Evolutionary conservation across 2,329 filamentous ascomycete genomes (phyloP).

Genomic region (Clathrospora elynae): DNA sequence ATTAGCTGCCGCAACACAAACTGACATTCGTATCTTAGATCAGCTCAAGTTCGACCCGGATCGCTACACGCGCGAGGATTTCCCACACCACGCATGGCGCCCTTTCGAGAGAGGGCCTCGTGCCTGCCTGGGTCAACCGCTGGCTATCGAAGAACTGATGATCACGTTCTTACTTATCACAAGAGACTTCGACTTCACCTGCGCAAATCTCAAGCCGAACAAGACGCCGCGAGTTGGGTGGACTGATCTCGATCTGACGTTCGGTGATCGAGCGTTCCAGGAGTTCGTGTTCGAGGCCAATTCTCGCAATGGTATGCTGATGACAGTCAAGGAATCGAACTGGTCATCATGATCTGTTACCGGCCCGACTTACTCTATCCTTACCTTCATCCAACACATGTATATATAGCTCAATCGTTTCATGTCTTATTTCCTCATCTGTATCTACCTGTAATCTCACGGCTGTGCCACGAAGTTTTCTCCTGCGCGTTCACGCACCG

Average conservation of each 20-base stretch:
- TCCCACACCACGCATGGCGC: conserved; percentile 57
- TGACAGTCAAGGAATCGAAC: conserved; percentile 33
- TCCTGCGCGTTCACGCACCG: background rate
- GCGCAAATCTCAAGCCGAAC: conserved; percentile 33
- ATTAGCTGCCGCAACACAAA: too few species aligned
- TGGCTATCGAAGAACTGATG: conserved; percentile 60
- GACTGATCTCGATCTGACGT: conserved; percentile 35
- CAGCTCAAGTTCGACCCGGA: conserved; percentile 40
- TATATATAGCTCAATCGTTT: background rate
- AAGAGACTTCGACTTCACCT: conserved; percentile 57
- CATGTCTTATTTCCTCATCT: background rate
- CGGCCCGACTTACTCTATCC: background rate
- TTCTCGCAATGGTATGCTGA: conserved; percentile 40
- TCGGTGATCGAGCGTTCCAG: conserved; percentile 41
- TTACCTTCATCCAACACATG: background rate
- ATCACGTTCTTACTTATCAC: conserved; percentile 57
- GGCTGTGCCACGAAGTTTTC: background rate
- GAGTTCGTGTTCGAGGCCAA: conserved; percentile 40
- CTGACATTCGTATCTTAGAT: conserved; percentile 9
- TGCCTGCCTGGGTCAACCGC: conserved; percentile 63
- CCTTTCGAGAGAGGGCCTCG: conserved; percentile 61
- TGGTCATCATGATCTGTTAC: conserved; percentile 20
- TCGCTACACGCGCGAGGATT: conserved; percentile 48
- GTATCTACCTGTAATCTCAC: background rate
- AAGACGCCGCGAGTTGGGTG: conserved; percentile 31